These are phyloP conservation scores for Colletotrichum tropicale DNA, from an alignment of 2,329 filamentous ascomycete genomes.

Conservation along the genomic window DNA sequence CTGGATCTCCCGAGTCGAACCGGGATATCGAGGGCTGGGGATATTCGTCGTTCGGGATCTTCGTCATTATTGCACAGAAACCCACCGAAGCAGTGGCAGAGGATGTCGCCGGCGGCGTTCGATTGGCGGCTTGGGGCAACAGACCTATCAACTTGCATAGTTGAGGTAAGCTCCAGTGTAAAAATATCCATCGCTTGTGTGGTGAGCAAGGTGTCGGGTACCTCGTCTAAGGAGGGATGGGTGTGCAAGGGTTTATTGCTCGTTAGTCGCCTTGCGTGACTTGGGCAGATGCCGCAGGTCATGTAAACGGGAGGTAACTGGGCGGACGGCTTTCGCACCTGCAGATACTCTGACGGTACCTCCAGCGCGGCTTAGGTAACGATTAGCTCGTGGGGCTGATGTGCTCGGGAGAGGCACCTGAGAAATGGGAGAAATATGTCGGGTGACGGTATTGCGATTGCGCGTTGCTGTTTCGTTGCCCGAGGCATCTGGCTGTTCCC, in stretches of 20 bases:
- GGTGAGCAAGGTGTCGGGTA: not conserved
- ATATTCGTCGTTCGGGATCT: not conserved
- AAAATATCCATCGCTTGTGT: not conserved
- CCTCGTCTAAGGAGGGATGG: not conserved
- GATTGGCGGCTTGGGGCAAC: constrained; percentile 1
- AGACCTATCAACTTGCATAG: not conserved
- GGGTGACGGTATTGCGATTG: not conserved
- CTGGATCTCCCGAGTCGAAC: not conserved
- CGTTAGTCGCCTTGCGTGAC: not conserved
- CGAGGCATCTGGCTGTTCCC: not conserved
- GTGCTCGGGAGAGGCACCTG: not conserved
- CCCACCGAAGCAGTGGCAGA: not conserved
- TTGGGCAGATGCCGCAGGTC: not conserved
- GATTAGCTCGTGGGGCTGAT: constrained; percentile 12
- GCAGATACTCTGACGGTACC: not conserved
- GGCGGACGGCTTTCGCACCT: not conserved
- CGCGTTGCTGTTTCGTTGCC: not conserved
- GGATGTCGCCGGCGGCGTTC: constrained; percentile 3
- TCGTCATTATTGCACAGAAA: constrained; percentile 8
- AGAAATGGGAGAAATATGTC: not conserved
- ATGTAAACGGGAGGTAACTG: not conserved
- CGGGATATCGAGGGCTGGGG: not conserved
- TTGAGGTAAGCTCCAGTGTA: not conserved
- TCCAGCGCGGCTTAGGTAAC: not conserved
- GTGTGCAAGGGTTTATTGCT: not conserved